phyloP scores from a whole-genome alignment of 192 early-diverging fungal species.

The Geranomyces michiganensis region DNA sequence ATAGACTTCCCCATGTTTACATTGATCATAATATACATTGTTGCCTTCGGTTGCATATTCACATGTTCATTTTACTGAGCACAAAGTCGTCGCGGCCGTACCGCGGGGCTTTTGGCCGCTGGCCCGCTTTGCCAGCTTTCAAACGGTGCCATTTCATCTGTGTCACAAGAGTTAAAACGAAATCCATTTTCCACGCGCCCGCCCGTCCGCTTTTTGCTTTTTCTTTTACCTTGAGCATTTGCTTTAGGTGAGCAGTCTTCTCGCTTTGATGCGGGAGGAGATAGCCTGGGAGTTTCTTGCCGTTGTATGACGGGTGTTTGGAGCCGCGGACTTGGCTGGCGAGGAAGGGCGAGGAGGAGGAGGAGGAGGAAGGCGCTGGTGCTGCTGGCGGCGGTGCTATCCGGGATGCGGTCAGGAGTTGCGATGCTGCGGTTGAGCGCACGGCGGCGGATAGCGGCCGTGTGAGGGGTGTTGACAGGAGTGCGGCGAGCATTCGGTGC shows the following conservation, averaged over 20 bases:
- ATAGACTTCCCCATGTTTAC: too few species aligned
- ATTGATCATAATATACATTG: too few species aligned
- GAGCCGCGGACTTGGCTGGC: constrained; percentile 15
- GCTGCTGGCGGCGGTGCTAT: too few species aligned
- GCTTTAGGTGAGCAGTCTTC: constrained; percentile 39
- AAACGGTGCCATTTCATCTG: constrained; percentile 57
- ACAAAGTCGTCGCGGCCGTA: constrained; percentile 53
- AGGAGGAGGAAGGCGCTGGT: not conserved
- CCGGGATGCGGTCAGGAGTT: too few species aligned
- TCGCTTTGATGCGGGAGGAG: constrained; percentile 45
- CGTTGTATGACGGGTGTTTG: constrained; percentile 35
- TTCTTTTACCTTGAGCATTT: constrained; percentile 49
- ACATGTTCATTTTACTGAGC: constrained; percentile 54
- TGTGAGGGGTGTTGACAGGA: too few species aligned
- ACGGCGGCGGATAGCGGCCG: too few species aligned
- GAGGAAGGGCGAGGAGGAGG: constrained; percentile 8
- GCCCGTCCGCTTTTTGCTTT: too few species aligned
- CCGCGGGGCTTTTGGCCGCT: constrained; percentile 44
- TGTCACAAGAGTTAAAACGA: not conserved
- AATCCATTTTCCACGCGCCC: too few species aligned
- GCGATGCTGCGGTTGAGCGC: too few species aligned
- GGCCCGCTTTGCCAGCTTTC: constrained; percentile 48
- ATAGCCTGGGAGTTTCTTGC: constrained; percentile 46
- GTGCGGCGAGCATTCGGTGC: too few species aligned
- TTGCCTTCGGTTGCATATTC: too few species aligned